Base-by-base conservation (phyloP, 1,284 basidiomycete species). In the Vanrija sp. region DNA sequence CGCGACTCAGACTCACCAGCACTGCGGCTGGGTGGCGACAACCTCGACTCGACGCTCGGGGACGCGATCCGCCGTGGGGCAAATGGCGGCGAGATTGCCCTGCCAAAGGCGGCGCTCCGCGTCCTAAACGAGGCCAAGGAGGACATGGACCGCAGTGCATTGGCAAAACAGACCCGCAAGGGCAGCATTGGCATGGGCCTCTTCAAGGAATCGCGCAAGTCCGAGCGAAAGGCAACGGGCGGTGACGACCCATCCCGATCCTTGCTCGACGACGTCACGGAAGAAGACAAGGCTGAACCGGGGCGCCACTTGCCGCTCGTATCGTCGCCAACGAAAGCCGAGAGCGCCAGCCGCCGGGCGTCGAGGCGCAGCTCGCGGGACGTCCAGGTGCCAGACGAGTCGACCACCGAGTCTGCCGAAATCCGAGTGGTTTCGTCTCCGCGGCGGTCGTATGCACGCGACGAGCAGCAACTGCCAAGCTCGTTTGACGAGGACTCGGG, bases 181-280 rank as follows among this genome's bases (percentile, higher is more conserved):
- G 75, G 71, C 39, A 73, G 70, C 57, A 69, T 77, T 41, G 75
- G 75, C 3, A 72, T 77, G 70, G 75, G 75, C n/a, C 49, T 77
- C 45, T 77, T 77, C 65, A 72, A 69, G 53, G 75, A 76, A 62
- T 65, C 64, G 37, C 51, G 57, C 38, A 61, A 54, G 39, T 19
- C 47, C 41, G 41, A 36, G 12, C 27, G 31, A 3, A 42, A 37
- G 35, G 20, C n/a, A 14, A 19, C 36, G 2, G 36, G 43, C 16
- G 23, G 42, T 14, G 23, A 16, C 41, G 31, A 31, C 31, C 31
- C 31, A 14, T 31, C 31, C 31, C 31, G 31, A 31, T 31, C 31
- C 10, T 31, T 14, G 22, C 42, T 50, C 15, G 49, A 51, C n/a
- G 49, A 56, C 22, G 49, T 56, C 22, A 24, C 18, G 18, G 54